Conservation (phyloP, 805 yeast genomes). For the Pichia exigua region DNA sequence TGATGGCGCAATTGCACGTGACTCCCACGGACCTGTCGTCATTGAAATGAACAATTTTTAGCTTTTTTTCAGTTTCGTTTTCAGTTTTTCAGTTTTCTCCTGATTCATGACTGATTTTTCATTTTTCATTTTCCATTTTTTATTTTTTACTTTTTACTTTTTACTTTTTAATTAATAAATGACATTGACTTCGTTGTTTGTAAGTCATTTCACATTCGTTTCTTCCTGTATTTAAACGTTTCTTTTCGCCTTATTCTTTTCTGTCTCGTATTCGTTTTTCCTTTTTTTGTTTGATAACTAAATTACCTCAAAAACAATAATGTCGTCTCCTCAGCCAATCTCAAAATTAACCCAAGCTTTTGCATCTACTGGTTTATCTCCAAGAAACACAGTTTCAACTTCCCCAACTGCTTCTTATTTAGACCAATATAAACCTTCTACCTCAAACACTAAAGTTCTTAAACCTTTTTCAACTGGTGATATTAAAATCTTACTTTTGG, state of each 20-base stretch:
- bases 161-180: no score
- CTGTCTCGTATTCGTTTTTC: neutral
- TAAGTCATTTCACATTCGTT: neutral
- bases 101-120: neutral
- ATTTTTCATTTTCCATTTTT: no score
- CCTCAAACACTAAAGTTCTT: conserved; percentile 56
- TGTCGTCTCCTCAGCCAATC: conserved; percentile 68
- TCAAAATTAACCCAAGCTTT: conserved; percentile 45
- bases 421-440: conserved; percentile 40
- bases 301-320: conserved; percentile 20
- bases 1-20: neutral
- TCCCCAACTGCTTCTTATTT: conserved; percentile 70
- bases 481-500: conserved; percentile 81
- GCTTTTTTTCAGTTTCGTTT: neutral
- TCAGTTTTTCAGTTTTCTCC: neutral
- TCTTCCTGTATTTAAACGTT: neutral
- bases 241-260: neutral
- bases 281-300: neutral
- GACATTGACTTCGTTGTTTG: neutral
- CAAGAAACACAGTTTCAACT: conserved; percentile 70
- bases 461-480: conserved; percentile 96
- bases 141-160: no score
- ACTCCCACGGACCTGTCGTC: no score
- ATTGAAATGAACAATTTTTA: no score
- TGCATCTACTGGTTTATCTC: conserved; percentile 38